These are phyloP conservation scores for Polyplosphaeria fusca DNA, from an alignment of 495 filamentous ascomycete genomes.

Conservation along the genomic window DNA sequence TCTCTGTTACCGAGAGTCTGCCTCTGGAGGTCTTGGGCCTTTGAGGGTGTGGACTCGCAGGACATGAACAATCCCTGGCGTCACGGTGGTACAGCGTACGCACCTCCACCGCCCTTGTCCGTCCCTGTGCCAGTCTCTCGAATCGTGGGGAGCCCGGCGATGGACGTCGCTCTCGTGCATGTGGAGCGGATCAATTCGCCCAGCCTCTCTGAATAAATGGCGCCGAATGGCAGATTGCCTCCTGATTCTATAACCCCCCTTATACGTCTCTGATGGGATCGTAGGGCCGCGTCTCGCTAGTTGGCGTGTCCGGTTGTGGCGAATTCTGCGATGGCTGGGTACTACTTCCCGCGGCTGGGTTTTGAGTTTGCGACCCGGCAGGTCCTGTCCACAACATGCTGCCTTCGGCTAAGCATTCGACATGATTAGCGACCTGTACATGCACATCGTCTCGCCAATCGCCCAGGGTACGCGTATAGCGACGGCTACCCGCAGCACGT, in stretches of 20 bases:
- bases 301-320: slow-evolving; percentile 2
- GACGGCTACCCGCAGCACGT: slow-evolving; percentile 11
- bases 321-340: slow-evolving; percentile 5
- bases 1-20: not conserved
- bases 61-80: not conserved
- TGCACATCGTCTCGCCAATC: slow-evolving; percentile 10
- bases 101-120: not conserved
- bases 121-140: not conserved
- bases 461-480: slow-evolving; percentile 12
- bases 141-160: not conserved
- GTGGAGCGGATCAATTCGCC: not conserved
- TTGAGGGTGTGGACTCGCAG: not conserved
- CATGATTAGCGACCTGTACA: slow-evolving; percentile 24
- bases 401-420: slow-evolving; percentile 28
- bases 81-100: not conserved
- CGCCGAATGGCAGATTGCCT: slow-evolving; percentile 3
- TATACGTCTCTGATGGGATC: slow-evolving; percentile 29
- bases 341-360: not conserved
- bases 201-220: not conserved
- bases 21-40: not conserved
- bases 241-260: not conserved
- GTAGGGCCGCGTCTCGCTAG: slow-evolving; percentile 18
- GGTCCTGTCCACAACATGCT: slow-evolving; percentile 21
- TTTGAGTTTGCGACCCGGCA: slow-evolving; percentile 5
- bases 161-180: not conserved